Base-by-base conservation (phyloP, 805 yeast species). In the Candida koratica region DNA sequence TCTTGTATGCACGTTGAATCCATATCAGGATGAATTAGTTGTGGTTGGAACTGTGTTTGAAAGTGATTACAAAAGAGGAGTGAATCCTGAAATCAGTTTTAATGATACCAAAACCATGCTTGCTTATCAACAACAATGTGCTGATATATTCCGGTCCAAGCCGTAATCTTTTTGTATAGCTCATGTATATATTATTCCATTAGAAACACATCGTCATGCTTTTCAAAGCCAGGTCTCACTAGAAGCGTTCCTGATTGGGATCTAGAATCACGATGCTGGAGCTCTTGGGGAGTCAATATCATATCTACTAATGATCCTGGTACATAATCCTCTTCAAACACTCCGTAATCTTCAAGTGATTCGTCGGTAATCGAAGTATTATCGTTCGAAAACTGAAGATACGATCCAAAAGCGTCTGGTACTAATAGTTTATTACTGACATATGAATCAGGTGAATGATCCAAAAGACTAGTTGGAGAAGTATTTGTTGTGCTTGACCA, bases 301-400 rank as follows among this genome's bases (percentile, higher is more conserved):
- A 87, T 63, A 45, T 86, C 95, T n/a, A 81, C 75, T 25, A 88
- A 61, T 18, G 89, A 76, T 5, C 81, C 78, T 1, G 97, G 97
- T 3, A 88, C 83, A 47, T 77, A 83, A 52, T 84, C 95, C 45
- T 84, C 89, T 31, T 75, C 84, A 52, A 62, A 73, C 5, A 69
- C 61, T 5, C 36, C 32, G 9, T 25, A 35, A 27, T 43, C 39
- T 4, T 28, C 20, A 12, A 32, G 31, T 3, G 19, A 42, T 29
- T 70, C 75, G 29, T 67, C 73, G n/a, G 35, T 50, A 25, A n/a
- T 38, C 8, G 34, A 41, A 22, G 30, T 28, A 12, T 8, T 8
- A 8, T 31, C 34, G n/a, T 31, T 31, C 11, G 23, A 31, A 29
- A 25, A 25, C 23, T 32, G 34, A 26, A 46, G 39, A 28, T 44